Evolutionary conservation across 306 rosid species (phyloP).

Genomic region (Cyamopsis tetragonoloba): DNA sequence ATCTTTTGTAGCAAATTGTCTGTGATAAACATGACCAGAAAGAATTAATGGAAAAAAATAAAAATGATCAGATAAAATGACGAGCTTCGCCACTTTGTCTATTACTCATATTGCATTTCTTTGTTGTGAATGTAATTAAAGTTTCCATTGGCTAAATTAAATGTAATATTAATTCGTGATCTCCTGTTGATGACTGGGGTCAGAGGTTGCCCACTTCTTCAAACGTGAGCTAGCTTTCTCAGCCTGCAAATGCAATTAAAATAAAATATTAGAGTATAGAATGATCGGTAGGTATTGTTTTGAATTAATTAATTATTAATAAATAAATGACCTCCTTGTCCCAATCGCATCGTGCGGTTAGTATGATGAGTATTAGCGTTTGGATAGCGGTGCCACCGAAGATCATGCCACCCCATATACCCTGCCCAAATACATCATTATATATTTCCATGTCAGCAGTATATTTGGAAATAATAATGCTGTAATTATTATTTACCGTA

Average conservation of each 20-base stretch:
- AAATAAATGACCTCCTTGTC: conserved; percentile 71
- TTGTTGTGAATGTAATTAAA: too few species aligned
- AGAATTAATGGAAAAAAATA: too few species aligned
- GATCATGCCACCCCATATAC: conserved; percentile 83
- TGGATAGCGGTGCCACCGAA: conserved; percentile 70
- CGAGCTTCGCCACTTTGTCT: too few species aligned
- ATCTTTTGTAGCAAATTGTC: too few species aligned
- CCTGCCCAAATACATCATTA: conserved; percentile 43
- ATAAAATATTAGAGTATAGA: too few species aligned
- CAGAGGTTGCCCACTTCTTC: conserved; percentile 36
- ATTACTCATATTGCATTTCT: too few species aligned
- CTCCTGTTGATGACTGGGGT: background rate
- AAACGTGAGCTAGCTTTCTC: conserved; percentile 36
- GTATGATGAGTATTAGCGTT: conserved; percentile 41
- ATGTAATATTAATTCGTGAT: background rate
- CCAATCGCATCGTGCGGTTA: conserved; percentile 53
- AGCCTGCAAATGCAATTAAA: conserved; percentile 39
- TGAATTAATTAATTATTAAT: too few species aligned
- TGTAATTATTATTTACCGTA: too few species aligned
- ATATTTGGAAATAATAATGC: too few species aligned
- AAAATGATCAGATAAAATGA: too few species aligned
- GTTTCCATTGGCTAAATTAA: background rate
- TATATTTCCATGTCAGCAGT: background rate
- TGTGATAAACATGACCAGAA: too few species aligned
- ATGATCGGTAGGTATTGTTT: too few species aligned